A percentile compares a stretch with the other conserved stretches of the same genome.
These are phyloP conservation scores for Dryas alaskensis DNA, from an alignment of 306 rosid species.

Conservation along the genomic window DNA sequence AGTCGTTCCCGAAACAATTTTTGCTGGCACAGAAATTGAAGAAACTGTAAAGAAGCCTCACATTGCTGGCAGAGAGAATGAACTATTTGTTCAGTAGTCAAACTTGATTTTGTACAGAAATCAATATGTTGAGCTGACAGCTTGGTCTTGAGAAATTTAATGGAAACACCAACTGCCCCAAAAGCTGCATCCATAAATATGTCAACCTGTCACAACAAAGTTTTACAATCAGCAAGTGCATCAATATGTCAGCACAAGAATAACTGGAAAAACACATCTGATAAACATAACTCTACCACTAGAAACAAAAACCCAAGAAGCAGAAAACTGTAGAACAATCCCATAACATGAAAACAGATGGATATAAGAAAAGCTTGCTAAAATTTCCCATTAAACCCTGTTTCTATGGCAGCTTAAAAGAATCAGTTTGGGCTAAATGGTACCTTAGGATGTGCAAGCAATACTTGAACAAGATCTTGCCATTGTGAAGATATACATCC, in stretches of 20 bases:
- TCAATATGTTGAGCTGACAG: constrained; percentile 46
- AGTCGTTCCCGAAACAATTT: constrained; percentile 77
- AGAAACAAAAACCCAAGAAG: not conserved
- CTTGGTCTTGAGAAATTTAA: constrained; percentile 57
- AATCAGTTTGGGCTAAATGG: constrained; percentile 3
- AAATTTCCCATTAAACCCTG: constrained; percentile 10
- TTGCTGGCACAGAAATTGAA: constrained; percentile 81
- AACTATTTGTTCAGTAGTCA: constrained; percentile 55
- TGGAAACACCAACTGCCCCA: constrained; percentile 67
- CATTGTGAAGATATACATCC: constrained; percentile 78
- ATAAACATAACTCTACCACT: not conserved
- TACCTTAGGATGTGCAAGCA: constrained; percentile 95
- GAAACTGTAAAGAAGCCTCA: constrained; percentile 95
- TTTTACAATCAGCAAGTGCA: constrained; percentile 35
- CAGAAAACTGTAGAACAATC: constrained; percentile 19
- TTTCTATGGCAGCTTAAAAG: constrained; percentile 19
- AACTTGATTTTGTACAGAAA: constrained; percentile 34
- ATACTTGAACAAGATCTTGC: constrained; percentile 77
- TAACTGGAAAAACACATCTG: not conserved
- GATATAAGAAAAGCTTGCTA: constrained; percentile 17
- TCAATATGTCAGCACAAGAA: constrained; percentile 8
- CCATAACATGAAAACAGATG: constrained; percentile 22
- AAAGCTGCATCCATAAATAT: constrained; percentile 93
- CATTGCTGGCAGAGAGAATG: constrained; percentile 84
- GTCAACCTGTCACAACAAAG: constrained; percentile 65